A percentile compares a stretch with the other conserved stretches of the same genome.
Conservation (phyloP, 768 basidiomycete species). For the Mycena leptocephala region DNA sequence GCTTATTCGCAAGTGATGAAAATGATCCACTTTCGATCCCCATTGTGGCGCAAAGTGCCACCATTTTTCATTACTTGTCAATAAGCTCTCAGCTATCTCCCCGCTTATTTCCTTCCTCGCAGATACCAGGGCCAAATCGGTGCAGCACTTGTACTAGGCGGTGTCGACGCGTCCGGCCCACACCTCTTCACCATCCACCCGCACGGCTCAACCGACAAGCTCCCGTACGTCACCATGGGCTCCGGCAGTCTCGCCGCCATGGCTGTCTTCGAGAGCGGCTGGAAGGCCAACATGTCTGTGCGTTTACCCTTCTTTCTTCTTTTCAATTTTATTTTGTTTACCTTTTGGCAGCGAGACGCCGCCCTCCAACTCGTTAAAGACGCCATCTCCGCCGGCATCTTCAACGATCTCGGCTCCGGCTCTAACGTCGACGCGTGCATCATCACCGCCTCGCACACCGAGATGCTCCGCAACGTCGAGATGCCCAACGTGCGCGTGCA, state of each 20-base stretch:
- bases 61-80: no score
- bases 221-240: constrained; percentile 99
- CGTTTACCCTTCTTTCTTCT: constrained; percentile 38
- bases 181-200: constrained; percentile 97
- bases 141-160: constrained; percentile 96
- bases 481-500: constrained; percentile 90
- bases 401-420: constrained; percentile 99
- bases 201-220: constrained; percentile 98
- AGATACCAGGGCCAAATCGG: constrained; percentile 96
- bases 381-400: constrained; percentile 96
- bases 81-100: no score
- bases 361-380: constrained; percentile 88
- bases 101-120: background rate
- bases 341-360: constrained; percentile 73
- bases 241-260: constrained; percentile 97
- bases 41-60: no score
- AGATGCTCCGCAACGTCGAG: constrained; percentile 95
- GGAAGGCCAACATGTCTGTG: constrained; percentile 89
- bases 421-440: constrained; percentile 99
- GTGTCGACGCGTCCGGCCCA: constrained; percentile 94
- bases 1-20: background rate
- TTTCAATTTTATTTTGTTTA: background rate
- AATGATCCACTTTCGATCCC: no score
- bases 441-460: constrained; percentile 89
- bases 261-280: constrained; percentile 95